A percentile compares a stretch with the other conserved stretches of the same genome.
These are phyloP conservation scores for Verticillium dahliae DNA, from an alignment of 2,329 filamentous ascomycete genomes.

Conservation along the genomic window DNA sequence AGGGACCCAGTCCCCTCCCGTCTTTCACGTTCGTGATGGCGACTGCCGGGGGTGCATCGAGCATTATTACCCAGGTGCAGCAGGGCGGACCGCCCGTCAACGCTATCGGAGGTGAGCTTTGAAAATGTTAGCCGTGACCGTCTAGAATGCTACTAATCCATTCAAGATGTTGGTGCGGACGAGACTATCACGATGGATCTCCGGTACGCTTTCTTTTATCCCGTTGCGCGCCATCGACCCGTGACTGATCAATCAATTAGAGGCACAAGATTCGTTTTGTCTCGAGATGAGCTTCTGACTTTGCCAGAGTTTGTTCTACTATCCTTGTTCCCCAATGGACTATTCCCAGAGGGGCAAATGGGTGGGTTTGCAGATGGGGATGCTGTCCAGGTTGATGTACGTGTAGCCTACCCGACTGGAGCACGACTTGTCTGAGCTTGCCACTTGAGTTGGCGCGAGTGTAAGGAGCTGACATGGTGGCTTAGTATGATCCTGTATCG, in stretches of 20 bases:
- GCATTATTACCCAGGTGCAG: constrained; percentile 98
- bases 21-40: constrained; percentile 98
- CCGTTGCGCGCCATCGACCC: constrained; percentile 13
- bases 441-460: not conserved
- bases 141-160: not conserved
- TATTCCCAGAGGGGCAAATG: constrained; percentile 94
- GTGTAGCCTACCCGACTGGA: constrained; percentile 32
- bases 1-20: constrained; percentile 85
- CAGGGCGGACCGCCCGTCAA: constrained; percentile 87
- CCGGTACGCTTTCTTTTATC: constrained; percentile 52
- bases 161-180: constrained; percentile 70
- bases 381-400: constrained; percentile 94
- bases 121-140: not conserved
- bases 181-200: constrained; percentile 94
- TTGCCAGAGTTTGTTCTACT: constrained; percentile 94
- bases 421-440: not conserved
- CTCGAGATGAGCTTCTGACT: constrained; percentile 88
- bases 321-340: constrained; percentile 97
- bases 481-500: constrained; percentile 90
- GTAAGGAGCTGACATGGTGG: not conserved
- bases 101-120: constrained; percentile 70
- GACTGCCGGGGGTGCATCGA: constrained; percentile 90
- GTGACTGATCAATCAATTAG: constrained; percentile 36
- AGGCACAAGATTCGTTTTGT: constrained; percentile 88
- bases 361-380: constrained; percentile 84